Base-by-base conservation (phyloP, 1,284 basidiomycete genomes). In the Ustilago hordei region DNA sequence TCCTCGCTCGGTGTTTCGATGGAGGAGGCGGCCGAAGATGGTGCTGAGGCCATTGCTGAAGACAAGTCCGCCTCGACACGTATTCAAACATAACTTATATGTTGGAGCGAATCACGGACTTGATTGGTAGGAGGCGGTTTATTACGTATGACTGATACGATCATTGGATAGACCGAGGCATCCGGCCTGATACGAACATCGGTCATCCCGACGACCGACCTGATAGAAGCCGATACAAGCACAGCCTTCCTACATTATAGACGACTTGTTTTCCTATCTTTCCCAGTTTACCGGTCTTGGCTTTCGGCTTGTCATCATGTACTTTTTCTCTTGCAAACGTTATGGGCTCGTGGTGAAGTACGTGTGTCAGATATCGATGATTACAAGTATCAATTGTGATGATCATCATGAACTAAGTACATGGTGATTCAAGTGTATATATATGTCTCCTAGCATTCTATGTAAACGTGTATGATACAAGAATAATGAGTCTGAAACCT, bases 1-100 rank as follows among this genome's bases (percentile, higher is more conserved):
- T 70, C 75, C 8, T 73, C 69, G 31, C 60, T 77, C 12, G 66
- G 69, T 23, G 54, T 55, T 13, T 69, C 70, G 47, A 64, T 77
- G 65, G 58, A 73, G 11, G 69, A 72, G 12, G 23, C 61, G 52
- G 6, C 45, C 23, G 58, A 61, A 17, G 69, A 75, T 5, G 12
- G 50, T 23, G 36, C 60, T 6, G 43, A 38, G 19, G 32, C 54
- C 1, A 19, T 64, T 31, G 32, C 47, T 0, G 57, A 41, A 19
- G 57, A 55, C 2, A 55, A 71, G 0, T 41, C 47, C 7, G 64
- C 60, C n/a, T 43, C 36, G 2, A 67, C 64, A 31, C 52, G 62
- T 15, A 50, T 72, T 28, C 55, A 43, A 34, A 52, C 60, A 12
- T 72, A 53, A 31, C 45, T 15, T 19, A 4, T 13, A 12, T 8